phyloP scores from a whole-genome alignment of 768 basidiomycete species.

The Floccularia luteovirens region DNA sequence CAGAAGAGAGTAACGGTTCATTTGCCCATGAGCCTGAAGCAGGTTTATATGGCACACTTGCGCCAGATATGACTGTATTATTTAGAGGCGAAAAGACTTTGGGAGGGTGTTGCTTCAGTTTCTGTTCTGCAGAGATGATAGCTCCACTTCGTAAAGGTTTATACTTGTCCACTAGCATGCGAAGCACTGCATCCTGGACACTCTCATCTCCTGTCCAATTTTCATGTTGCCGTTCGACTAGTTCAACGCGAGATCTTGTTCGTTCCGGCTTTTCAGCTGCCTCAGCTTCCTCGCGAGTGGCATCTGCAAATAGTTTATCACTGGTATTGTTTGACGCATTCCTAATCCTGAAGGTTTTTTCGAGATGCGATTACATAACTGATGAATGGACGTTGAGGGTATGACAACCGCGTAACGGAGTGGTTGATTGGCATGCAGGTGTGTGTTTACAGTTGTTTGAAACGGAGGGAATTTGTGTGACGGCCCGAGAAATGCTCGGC shows the following conservation, averaged over 20 bases:
- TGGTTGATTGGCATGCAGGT: too few species aligned
- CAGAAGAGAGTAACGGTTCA: conserved; percentile 46
- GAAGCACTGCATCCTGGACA: conserved; percentile 59
- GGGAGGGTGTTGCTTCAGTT: conserved; percentile 44
- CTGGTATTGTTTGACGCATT: conserved; percentile 35
- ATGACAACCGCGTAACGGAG: too few species aligned
- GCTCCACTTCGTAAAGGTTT: conserved; percentile 65
- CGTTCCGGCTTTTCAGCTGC: conserved; percentile 8
- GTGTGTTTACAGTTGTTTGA: too few species aligned
- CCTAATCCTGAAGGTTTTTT: too few species aligned
- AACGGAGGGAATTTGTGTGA: too few species aligned
- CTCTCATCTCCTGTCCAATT: conserved; percentile 81
- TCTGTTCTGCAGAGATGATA: conserved; percentile 58
- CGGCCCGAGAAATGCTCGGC: too few species aligned
- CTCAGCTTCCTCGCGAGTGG: conserved; percentile 43
- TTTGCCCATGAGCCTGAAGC: conserved; percentile 35
- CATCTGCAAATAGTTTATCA: conserved; percentile 62
- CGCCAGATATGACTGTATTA: background rate
- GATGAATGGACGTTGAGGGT: too few species aligned
- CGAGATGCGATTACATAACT: too few species aligned
- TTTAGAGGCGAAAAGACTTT: conserved; percentile 6
- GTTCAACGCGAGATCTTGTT: conserved; percentile 8
- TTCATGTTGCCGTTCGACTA: conserved; percentile 38
- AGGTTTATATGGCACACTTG: conserved; percentile 6
- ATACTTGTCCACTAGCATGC: conserved; percentile 86